Conservation (phyloP, 129 eudicot species). For the Flaveria sonorensis region DNA sequence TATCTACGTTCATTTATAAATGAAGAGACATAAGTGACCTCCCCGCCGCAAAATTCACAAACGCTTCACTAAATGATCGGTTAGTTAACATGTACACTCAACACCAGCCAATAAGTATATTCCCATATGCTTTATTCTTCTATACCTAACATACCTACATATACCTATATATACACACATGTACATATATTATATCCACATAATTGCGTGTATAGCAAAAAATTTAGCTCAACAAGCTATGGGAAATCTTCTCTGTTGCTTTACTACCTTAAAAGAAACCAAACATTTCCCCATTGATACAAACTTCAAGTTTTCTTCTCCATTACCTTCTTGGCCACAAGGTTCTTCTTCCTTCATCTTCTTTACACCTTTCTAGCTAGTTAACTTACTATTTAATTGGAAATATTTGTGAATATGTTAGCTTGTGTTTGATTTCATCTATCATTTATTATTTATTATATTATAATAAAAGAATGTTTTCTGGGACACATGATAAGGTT, state of each 20-base stretch:
- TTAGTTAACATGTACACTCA: no score
- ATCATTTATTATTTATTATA: no score
- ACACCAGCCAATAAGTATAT: no score
- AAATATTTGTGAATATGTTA: neutral
- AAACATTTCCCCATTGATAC: slow-evolving; percentile 29
- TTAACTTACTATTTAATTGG: no score
- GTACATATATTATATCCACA: neutral
- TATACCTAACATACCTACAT: neutral
- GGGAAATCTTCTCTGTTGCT: slow-evolving; percentile 35
- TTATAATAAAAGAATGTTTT: no score
- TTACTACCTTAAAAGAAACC: slow-evolving; percentile 18
- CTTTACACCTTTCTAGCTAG: neutral
- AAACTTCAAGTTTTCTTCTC: slow-evolving; percentile 40
- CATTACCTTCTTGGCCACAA: slow-evolving; percentile 52
- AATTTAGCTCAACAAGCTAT: slow-evolving; percentile 13
- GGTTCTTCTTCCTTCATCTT: slow-evolving; percentile 22
- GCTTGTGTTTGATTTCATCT: neutral
- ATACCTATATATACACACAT: neutral
- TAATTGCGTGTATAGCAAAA: neutral
- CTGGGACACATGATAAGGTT: no score
- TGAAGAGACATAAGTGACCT: no score
- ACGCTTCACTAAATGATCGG: no score
- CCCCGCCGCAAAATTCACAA: no score
- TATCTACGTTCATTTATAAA: no score
- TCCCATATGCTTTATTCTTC: neutral